Evolutionary conservation across 1,284 basidiomycete species (phyloP).

Genomic region (Pascua guehoae): DNA sequence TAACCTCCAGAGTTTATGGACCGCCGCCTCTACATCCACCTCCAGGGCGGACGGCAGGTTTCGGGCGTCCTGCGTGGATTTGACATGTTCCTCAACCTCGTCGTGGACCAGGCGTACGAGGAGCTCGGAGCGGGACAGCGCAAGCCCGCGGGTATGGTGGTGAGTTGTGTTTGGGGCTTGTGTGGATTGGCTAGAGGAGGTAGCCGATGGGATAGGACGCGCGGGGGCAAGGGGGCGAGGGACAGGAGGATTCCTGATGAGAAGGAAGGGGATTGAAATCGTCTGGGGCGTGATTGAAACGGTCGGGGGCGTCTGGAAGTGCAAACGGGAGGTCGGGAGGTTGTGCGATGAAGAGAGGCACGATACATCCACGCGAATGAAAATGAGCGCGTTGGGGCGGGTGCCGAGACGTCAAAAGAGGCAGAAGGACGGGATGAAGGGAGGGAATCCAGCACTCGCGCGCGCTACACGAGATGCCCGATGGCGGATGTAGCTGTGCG

Average conservation of each 20-base stretch:
- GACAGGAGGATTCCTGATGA: background rate
- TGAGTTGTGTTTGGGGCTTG: conserved; percentile 54
- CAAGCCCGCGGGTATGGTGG: conserved; percentile 82
- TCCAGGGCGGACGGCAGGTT: conserved; percentile 94
- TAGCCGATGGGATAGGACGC: background rate
- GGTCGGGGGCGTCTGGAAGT: background rate
- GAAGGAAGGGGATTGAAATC: background rate
- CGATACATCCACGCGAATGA: too few relatives aligned
- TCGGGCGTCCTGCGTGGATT: conserved; percentile 94
- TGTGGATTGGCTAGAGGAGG: background rate
- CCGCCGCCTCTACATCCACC: conserved; percentile 89
- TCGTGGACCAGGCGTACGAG: conserved; percentile 92
- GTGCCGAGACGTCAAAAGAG: too few relatives aligned
- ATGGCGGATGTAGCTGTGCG: too few relatives aligned
- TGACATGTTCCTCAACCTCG: conserved; percentile 97
- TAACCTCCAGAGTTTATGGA: conserved; percentile 80
- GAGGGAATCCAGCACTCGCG: too few relatives aligned
- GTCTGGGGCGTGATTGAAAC: too few relatives aligned
- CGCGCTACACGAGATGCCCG: too few relatives aligned
- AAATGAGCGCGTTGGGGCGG: too few relatives aligned
- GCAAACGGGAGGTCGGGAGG: background rate
- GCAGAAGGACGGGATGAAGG: too few relatives aligned
- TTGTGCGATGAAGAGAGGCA: too few relatives aligned
- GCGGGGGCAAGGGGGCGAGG: background rate
- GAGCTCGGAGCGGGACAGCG: conserved; percentile 87